These are phyloP conservation scores for Acacia crassicarpa DNA, from an alignment of 306 rosid species.

Conservation along the genomic window DNA sequence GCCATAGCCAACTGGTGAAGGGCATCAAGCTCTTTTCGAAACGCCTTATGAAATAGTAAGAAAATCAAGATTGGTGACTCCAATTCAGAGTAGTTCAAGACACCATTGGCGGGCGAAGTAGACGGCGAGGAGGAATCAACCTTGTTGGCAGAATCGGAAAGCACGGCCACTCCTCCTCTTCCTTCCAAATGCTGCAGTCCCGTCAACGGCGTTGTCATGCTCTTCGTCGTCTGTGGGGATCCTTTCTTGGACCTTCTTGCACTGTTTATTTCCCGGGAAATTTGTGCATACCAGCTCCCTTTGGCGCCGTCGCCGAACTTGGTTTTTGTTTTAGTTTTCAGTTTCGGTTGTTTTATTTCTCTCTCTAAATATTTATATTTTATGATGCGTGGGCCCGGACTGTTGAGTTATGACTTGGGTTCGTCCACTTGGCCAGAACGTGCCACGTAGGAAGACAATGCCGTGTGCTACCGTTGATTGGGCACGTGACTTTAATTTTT, in stretches of 20 bases:
- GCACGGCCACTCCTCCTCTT: slow-evolving; percentile 80
- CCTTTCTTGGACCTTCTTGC: neutral
- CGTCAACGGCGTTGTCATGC: slow-evolving; percentile 81
- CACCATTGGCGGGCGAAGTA: slow-evolving; percentile 32
- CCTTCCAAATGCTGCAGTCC: slow-evolving; percentile 61
- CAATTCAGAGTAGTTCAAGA: slow-evolving; percentile 49
- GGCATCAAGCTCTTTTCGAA: slow-evolving; percentile 86
- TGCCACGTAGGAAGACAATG: slow-evolving; percentile 44
- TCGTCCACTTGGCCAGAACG: slow-evolving; percentile 44
- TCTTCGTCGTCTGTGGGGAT: neutral
- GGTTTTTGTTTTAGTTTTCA: too few relatives aligned
- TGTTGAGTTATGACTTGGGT: neutral
- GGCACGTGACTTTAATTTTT: neutral
- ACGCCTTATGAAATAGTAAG: slow-evolving; percentile 83
- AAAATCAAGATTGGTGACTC: slow-evolving; percentile 89
- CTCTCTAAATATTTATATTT: too few relatives aligned
- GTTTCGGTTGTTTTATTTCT: too few relatives aligned
- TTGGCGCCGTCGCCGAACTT: slow-evolving; percentile 11
- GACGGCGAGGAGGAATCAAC: slow-evolving; percentile 58
- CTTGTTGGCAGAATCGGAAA: slow-evolving; percentile 60
- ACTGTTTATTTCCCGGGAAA: slow-evolving; percentile 19
- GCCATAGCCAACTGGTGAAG: slow-evolving; percentile 87
- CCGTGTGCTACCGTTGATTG: slow-evolving; percentile 4
- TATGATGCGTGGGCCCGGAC: neutral
- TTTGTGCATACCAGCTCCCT: neutral